Conservation (phyloP, 495 filamentous ascomycete species). For the Pseudoneurospora amorphoporcata region DNA sequence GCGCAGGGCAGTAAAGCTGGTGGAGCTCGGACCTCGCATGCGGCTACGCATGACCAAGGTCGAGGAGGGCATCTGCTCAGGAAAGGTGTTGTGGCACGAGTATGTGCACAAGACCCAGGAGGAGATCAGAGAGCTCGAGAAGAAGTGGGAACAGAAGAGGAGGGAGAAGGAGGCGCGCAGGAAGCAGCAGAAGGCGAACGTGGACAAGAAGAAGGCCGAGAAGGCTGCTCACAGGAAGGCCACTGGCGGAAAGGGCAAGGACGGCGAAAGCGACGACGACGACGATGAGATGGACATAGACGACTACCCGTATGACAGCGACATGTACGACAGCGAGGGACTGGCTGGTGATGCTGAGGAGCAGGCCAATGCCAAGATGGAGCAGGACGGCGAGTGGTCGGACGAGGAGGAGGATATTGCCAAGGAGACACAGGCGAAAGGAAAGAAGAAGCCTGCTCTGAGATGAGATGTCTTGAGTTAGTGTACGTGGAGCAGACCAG, state of each 20-base stretch:
- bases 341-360: conserved; percentile 50
- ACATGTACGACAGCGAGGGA: conserved; percentile 45
- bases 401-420: conserved; percentile 40
- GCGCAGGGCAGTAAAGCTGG: conserved; percentile 79
- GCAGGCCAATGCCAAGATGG: conserved; percentile 43
- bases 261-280: conserved; percentile 48
- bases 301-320: conserved; percentile 32
- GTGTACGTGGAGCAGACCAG: neutral
- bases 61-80: conserved; percentile 84
- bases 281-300: conserved; percentile 51
- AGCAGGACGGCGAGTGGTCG: conserved; percentile 43
- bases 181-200: conserved; percentile 74
- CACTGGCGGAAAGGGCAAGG: conserved; percentile 37
- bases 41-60: conserved; percentile 86
- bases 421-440: neutral
- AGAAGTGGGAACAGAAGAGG: conserved; percentile 65
- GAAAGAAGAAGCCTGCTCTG: neutral
- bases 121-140: conserved; percentile 67
- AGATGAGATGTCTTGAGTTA: neutral
- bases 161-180: conserved; percentile 74
- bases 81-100: conserved; percentile 96
- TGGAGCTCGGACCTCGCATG: conserved; percentile 88
- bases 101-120: conserved; percentile 71
- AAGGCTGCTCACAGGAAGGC: conserved; percentile 42
- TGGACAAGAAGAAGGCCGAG: conserved; percentile 65